Percentiles rank a stretch among this genome's conserved stretches.
Conservation (phyloP, 441 rosid species). For the Gossypium laxum region DNA sequence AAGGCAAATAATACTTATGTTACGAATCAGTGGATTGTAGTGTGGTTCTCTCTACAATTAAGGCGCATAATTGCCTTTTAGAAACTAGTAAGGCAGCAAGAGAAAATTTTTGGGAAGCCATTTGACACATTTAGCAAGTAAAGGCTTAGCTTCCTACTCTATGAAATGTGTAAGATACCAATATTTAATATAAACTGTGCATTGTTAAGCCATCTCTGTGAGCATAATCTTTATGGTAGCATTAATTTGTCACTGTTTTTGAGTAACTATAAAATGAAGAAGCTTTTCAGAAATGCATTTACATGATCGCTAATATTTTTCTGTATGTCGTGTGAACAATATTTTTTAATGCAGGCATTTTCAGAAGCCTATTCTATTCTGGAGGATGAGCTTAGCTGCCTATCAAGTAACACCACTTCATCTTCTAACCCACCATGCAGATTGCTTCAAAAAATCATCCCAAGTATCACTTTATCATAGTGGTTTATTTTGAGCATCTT, state of each 20-base stretch:
- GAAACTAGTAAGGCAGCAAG: background rate
- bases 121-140: background rate
- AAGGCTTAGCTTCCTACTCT: background rate
- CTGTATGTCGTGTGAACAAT: conserved; percentile 7
- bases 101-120: conserved; percentile 2
- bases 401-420: conserved; percentile 37
- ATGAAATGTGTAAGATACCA: background rate
- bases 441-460: conserved; percentile 74
- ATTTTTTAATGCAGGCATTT: conserved; percentile 62
- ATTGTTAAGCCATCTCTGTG: background rate
- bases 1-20: background rate
- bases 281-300: background rate
- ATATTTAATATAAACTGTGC: background rate
- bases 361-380: conserved; percentile 81
- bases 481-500: conserved; percentile 1
- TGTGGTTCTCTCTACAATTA: background rate
- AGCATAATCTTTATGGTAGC: background rate
- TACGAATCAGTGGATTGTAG: conserved; percentile 3
- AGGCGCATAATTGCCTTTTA: background rate
- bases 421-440: conserved; percentile 32
- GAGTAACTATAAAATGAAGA: background rate
- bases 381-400: conserved; percentile 63
- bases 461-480: conserved; percentile 44
- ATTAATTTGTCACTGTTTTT: background rate
- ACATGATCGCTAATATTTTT: conserved; percentile 2